These are phyloP conservation scores for Camellia granthamiana DNA, from an alignment of 148 eudicot species.

Conservation along the genomic window DNA sequence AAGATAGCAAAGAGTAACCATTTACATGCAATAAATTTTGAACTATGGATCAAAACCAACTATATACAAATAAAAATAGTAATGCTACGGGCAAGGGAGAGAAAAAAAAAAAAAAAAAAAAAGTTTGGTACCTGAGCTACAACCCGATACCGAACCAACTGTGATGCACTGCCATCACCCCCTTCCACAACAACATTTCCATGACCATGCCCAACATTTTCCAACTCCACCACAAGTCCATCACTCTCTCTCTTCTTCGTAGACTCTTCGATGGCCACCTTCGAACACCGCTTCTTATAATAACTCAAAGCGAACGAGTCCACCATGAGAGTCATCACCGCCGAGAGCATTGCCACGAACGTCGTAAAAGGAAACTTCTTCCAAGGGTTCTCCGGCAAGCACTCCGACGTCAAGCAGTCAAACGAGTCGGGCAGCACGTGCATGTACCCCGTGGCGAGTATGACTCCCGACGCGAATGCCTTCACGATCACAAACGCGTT, in stretches of 20 bases:
- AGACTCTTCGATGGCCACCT: background rate
- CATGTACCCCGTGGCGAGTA: slow-evolving; percentile 64
- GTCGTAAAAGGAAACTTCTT: slow-evolving; percentile 46
- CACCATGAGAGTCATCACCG: slow-evolving; percentile 47
- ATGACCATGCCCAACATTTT: slow-evolving; percentile 22
- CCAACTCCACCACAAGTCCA: slow-evolving; percentile 11
- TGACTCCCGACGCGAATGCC: slow-evolving; percentile 60
- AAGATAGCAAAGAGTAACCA: too few relatives aligned
- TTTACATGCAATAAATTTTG: too few relatives aligned
- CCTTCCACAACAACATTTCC: slow-evolving; percentile 8
- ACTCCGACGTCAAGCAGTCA: slow-evolving; percentile 39
- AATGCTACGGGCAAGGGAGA: too few relatives aligned
- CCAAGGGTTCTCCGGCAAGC: slow-evolving; percentile 57
- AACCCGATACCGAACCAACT: slow-evolving; percentile 38
- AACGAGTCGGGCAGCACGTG: slow-evolving; percentile 63
- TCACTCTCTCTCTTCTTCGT: background rate
- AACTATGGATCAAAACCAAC: too few relatives aligned
- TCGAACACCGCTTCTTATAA: slow-evolving; percentile 25
- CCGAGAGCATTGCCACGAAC: slow-evolving; percentile 54
- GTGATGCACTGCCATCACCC: slow-evolving; percentile 13
- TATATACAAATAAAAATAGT: too few relatives aligned
- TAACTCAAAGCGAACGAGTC: slow-evolving; percentile 41
- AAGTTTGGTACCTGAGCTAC: slow-evolving; percentile 47
- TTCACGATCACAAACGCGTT: slow-evolving; percentile 37
- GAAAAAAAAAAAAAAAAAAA: background rate